Base-by-base conservation (phyloP, 176 grass and related monocot species). In the Carex parvula region DNA sequence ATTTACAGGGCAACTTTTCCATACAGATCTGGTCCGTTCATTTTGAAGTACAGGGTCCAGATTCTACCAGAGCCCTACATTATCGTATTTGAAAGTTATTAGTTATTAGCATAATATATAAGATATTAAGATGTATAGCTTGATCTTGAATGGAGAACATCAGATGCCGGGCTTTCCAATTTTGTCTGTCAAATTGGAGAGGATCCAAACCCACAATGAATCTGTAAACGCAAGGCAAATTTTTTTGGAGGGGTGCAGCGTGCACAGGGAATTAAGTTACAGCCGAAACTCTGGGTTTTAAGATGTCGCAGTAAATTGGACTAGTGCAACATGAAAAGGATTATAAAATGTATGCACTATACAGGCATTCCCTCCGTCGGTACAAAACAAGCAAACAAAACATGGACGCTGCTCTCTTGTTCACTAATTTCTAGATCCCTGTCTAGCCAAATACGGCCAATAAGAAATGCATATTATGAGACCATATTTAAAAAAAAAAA, bases 371-470 rank as follows among this genome's bases (percentile, higher is more conserved):
- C 68, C 39, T 71, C 7, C 16, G 68, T 72, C 39, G 69, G 42
- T 48, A 48, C 17, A 50, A 72, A 48, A 48, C 69, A 21, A 72
- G 69, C 69, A 72, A 22, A 72, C n/a, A 48, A 72, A 72, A 72
- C 41, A 72, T 4, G 69, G 26, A 20, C 16, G 18, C 50, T 46
- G 13, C 69, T 72, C 6, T 35, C n/a, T 48, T 72, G 39, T 72
- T 21, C 24, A 48, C 69, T 48, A 22, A 21, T 37, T 72, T 72
- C 37, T 12, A 72, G 39, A 72, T 48, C 8, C 37, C 5, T 46
- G 37, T 68, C 65, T 37, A 37, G 17, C 18, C 68, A 11, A 71
- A 71, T 71, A 46, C 32, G 26, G 26, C 26, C 35, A 70, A 44
- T 41, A 70, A 56, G 16, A 41, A 18, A 70, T 42, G n/a, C 67